phyloP scores from a whole-genome alignment of 2,329 filamentous ascomycete genomes.

The Aspergillus unguis region DNA sequence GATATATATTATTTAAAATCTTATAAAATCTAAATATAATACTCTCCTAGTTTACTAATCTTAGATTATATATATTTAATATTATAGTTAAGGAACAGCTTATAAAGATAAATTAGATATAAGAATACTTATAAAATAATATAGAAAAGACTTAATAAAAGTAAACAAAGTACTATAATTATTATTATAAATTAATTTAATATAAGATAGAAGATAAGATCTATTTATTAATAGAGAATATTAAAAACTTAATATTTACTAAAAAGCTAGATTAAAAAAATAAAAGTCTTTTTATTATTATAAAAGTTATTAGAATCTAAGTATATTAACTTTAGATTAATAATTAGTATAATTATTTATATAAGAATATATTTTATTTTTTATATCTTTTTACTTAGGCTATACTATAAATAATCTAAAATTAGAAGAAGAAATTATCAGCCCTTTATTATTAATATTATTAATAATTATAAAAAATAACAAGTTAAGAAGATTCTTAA shows the following conservation, averaged over 20 bases:
- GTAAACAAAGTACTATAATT: no score
- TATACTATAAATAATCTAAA: background rate
- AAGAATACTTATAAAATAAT: no score
- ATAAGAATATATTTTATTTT: background rate
- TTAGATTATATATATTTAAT: no score
- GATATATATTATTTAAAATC: background rate
- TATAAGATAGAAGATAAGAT: background rate
- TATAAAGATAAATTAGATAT: no score
- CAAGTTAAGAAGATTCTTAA: background rate
- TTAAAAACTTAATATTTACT: background rate
- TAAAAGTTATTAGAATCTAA: background rate
- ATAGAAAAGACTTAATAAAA: no score
- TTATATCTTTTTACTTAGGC: background rate
- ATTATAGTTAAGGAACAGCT: no score
- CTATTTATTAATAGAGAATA: background rate
- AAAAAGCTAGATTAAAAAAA: background rate
- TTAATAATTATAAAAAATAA: background rate
- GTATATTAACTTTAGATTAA: background rate
- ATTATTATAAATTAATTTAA: no score
- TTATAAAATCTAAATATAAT: no score
- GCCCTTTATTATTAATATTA: background rate
- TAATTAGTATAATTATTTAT: background rate
- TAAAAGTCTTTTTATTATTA: background rate
- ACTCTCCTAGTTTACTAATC: no score
- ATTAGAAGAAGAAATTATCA: no score